Base-by-base conservation (phyloP, 2,329 filamentous ascomycete species). In the Aspergillus sclerotialis region DNA sequence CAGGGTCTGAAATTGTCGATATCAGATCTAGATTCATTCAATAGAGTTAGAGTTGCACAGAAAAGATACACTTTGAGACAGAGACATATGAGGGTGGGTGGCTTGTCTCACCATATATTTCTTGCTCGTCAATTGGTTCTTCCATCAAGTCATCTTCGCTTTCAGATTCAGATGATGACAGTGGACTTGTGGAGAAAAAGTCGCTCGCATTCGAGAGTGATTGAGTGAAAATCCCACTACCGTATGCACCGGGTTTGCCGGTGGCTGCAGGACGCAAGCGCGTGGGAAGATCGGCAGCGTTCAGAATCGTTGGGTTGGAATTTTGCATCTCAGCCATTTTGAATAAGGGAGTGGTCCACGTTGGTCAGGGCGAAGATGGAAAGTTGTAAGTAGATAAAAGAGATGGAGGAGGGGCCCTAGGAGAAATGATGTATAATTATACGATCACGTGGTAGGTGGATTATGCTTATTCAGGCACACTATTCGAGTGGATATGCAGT, bases 61-160 rank as follows among this genome's bases (percentile, higher is more conserved):
- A 27, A 27, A 5, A 14, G 13, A 6, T n/a, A 13, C 13, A 17
- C n/a, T 30, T 9, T 31, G 9, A 7, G 19, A 16, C 9, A 30
- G 18, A 15, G 17, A 32, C 8, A 24, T 5, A 11, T 14, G 19
- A 24, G 13, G 18, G 16, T 31, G 14, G 26, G 28, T 10, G n/a
- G n/a, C n/a, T n/a, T n/a, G 15, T 28, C 45, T 28, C 67, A 92
- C 87, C 88, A 58, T 90, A 98, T 27, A 98, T 90, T 64, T 98
- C 92, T 61, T 95, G 92, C 60, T 93, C 86, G 56, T 98, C 92
- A 48, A 98, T 94, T 37, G 84, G 84, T 50, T 96, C 89, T 23
- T 80, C 71, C 1, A 70, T 67, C 31, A 78, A 72, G 38, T 81
- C 76, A 38, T 79, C 76, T 32, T 76, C 67, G n/a, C 53, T 59